Evolutionary conservation across 31 red algal genomes (phyloP).

Genomic region (Porphyra umbilicalis): DNA sequence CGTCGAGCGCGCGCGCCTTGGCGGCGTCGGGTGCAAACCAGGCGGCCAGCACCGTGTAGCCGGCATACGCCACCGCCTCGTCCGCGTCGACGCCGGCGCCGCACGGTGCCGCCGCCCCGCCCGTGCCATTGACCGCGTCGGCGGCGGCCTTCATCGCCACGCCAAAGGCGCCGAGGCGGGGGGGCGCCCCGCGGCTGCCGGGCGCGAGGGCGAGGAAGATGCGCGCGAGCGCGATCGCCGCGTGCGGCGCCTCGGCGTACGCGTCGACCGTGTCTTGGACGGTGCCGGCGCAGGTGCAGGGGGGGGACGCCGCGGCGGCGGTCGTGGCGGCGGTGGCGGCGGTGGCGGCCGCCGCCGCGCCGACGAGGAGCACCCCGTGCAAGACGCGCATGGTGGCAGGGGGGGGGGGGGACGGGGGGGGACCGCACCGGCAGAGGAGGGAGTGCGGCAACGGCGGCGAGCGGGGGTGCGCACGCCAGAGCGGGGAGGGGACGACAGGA

Average conservation of each 20-base stretch:
- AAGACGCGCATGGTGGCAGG: not conserved
- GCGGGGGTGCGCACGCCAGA: too few species aligned
- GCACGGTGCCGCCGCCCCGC: not conserved
- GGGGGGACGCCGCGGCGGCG: not conserved
- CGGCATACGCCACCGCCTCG: constrained; percentile 19
- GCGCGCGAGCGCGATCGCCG: not conserved
- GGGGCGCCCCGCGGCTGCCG: not conserved
- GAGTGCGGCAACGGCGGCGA: too few species aligned
- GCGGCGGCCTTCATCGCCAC: not conserved
- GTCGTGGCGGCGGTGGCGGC: not conserved
- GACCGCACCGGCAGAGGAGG: too few species aligned
- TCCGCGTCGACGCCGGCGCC: constrained; percentile 10
- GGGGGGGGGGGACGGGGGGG: not conserved
- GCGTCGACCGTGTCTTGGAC: not conserved
- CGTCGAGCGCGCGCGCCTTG: constrained; percentile 9
- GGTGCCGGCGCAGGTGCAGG: not conserved
- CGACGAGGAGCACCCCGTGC: not conserved
- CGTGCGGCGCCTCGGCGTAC: not conserved
- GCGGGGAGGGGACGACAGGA: too few species aligned
- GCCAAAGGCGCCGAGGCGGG: not conserved
- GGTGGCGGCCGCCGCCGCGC: not conserved
- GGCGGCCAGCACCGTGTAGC: constrained; percentile 8
- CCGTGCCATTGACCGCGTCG: not conserved
- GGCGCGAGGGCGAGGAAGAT: not conserved
- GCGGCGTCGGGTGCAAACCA: constrained; percentile 16